Evolutionary conservation across 2,329 filamentous ascomycete species (phyloP), one percentile per base, ranked within the genome.

Genomic region (Penicillium digitatum): DNA sequence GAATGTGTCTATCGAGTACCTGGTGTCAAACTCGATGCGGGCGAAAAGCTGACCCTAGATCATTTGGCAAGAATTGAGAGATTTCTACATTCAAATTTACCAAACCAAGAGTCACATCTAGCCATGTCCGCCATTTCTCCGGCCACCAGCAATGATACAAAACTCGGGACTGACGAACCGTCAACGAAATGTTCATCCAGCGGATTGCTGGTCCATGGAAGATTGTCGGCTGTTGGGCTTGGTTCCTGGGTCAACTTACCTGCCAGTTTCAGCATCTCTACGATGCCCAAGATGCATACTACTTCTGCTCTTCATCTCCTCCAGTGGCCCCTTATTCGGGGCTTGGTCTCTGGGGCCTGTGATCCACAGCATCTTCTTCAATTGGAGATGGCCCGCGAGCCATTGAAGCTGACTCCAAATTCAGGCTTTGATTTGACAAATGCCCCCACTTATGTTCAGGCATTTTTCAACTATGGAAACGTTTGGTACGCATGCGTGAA

Each of bases 401-500:
- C 89, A n/a, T 78, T 93, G 11, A 82, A 84, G 60, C 70, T 82
- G 52, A 74, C 72, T 51, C 70, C 75, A 1, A 83, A 82, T 16
- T 76, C 87, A 44, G 85, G 85, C 12, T 80, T 91, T 55, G 87
- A 91, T 69, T 74, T 92, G 40, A 87, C 86, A 42, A 90, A 90
- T 68, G 88, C 86, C 1, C 81, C 85, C 44, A 81, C 85, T 4
- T 92, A 91, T 69, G 87, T 90, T 38, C 85, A 88, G 66, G 86
- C 89, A 1, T 93, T 90, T 71, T 94, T 93, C 66, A 85, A 88
- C 55, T 81, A 87, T 39, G 89, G 91, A 56, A 93, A 93, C 61
- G 81, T 91, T 3, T 93, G 89, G 87, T 93, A 93, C 66, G 89
- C 89, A 10, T 90, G 88, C 63, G 88, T 94, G 32, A 92, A 91